Evolutionary conservation across 2,329 filamentous ascomycete genomes (phyloP).

Genomic region (Fusarium mangiferae): DNA sequence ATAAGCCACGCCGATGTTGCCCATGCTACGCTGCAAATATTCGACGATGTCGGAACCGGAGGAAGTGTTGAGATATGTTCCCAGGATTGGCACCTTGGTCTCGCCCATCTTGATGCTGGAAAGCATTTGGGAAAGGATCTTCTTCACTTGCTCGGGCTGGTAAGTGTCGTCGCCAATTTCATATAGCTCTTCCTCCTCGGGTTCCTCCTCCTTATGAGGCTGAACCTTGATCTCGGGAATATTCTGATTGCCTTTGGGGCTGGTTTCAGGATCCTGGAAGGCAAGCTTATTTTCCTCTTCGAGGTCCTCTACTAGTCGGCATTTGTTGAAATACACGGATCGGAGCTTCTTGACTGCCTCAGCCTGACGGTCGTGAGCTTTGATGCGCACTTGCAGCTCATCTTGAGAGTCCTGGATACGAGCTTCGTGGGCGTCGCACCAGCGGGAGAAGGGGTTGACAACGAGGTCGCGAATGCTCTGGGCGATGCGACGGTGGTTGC

Average conservation of each 20-base stretch:
- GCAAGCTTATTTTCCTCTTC: slow-evolving; percentile 99
- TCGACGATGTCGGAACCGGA: slow-evolving; percentile 93
- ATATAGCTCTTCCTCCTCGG: slow-evolving; percentile 83
- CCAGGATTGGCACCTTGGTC: slow-evolving; percentile 93
- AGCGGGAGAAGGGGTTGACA: slow-evolving; percentile 91
- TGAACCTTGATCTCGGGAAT: slow-evolving; percentile 92
- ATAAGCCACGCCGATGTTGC: slow-evolving; percentile 84
- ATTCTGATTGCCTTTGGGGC: slow-evolving; percentile 67
- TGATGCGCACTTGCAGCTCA: slow-evolving; percentile 89
- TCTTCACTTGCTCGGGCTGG: slow-evolving; percentile 86
- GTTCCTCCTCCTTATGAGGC: slow-evolving; percentile 69
- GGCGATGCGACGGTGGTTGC: slow-evolving; percentile 93
- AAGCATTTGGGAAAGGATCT: slow-evolving; percentile 86
- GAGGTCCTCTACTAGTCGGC: slow-evolving; percentile 91
- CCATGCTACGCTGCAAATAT: slow-evolving; percentile 91
- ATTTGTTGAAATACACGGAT: slow-evolving; percentile 99
- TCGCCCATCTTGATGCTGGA: slow-evolving; percentile 88
- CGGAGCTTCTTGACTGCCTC: slow-evolving; percentile 92
- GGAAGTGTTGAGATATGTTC: slow-evolving; percentile 93
- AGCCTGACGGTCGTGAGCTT: slow-evolving; percentile 90
- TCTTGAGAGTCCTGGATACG: slow-evolving; percentile 95
- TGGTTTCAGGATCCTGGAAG: slow-evolving; percentile 85
- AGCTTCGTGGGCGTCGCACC: slow-evolving; percentile 94
- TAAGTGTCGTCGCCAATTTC: slow-evolving; percentile 94
- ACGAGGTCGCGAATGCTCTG: slow-evolving; percentile 97